Evolutionary conservation across 352 stramenopile genomes (phyloP).

Genomic region (Achlya hypogyna): DNA sequence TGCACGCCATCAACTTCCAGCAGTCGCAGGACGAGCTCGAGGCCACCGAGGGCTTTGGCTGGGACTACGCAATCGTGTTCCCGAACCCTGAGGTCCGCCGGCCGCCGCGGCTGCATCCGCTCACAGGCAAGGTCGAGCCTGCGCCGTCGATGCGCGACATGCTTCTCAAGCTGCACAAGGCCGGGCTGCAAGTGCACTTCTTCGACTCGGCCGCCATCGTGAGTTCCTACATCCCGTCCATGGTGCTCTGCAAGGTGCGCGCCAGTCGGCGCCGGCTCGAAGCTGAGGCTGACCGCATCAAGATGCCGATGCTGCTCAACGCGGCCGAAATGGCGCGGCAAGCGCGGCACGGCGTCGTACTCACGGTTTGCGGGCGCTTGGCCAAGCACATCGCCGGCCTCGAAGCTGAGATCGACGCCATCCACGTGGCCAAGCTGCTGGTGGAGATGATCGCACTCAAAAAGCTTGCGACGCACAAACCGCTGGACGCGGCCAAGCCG

Average conservation of each 20-base stretch:
- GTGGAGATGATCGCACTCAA: neutral
- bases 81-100: slow-evolving; percentile 32
- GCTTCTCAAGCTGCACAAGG: slow-evolving; percentile 62
- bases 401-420: slow-evolving; percentile 15
- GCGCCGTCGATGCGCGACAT: slow-evolving; percentile 54
- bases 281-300: slow-evolving; percentile 51
- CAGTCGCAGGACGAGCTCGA: slow-evolving; percentile 18
- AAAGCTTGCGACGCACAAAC: neutral
- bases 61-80: slow-evolving; percentile 84
- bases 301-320: slow-evolving; percentile 69
- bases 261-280: slow-evolving; percentile 62
- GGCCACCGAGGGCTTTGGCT: slow-evolving; percentile 25
- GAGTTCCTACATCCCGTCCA: slow-evolving; percentile 22
- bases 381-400: slow-evolving; percentile 14
- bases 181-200: slow-evolving; percentile 59
- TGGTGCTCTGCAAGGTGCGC: slow-evolving; percentile 80
- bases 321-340: slow-evolving; percentile 44
- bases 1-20: slow-evolving; percentile 5
- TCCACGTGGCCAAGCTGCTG: slow-evolving; percentile 9
- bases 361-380: slow-evolving; percentile 6
- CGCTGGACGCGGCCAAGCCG: neutral
- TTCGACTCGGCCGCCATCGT: slow-evolving; percentile 60
- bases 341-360: slow-evolving; percentile 37
- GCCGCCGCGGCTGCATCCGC: slow-evolving; percentile 24
- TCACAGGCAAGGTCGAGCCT: slow-evolving; percentile 52